Base-by-base conservation (phyloP, 805 yeast species). In the Kazachstania bromeliacearum region DNA sequence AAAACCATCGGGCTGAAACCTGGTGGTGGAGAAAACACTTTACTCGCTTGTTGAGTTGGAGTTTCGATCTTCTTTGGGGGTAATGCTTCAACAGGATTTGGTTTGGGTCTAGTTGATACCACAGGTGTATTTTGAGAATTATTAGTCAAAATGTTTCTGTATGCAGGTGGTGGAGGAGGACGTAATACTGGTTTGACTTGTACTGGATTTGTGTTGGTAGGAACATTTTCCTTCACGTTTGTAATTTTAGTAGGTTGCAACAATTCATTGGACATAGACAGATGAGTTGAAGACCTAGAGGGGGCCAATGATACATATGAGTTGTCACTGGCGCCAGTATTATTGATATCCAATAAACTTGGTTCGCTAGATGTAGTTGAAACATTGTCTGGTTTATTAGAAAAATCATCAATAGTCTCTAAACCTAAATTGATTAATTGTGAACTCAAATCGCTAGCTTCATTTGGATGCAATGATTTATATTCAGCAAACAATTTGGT, bases 401-500 rank as follows among this genome's bases (percentile, higher is more conserved):
- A n/a, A n/a, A n/a, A n/a, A n/a, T n/a, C n/a, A n/a, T n/a, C n/a
- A n/a, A n/a, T n/a, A 24, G 38, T 43, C 7, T 43, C 41, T 14
- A 41, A 29, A 9, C 44, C 48, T 10, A 46, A 21, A 24, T 44
- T 47, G 8, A 46, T 35, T 20, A 47, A 36, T 28, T 48, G 53
- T 25, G 44, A 34, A 33, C 28, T 45, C 3, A 50, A 34, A 3
- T 43, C 35, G 24, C 45, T 48, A 12, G 45, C 34, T 15, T 54
- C 62, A 20, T 55, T 52, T 2, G 59, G 51, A 37, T 63, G 61
- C 3, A 47, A 40, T 2, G 46, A 52, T 34, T 78, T 74, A 43
- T 74, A 76, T 33, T 66, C 70, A 25, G 71, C 70, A 49, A 83
- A 80, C 25, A 89, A 59, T 35, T 75, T 70, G 28, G 69, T 66